Evolutionary conservation across 768 basidiomycete genomes (phyloP).

Genomic region (Termitomyces sp.): DNA sequence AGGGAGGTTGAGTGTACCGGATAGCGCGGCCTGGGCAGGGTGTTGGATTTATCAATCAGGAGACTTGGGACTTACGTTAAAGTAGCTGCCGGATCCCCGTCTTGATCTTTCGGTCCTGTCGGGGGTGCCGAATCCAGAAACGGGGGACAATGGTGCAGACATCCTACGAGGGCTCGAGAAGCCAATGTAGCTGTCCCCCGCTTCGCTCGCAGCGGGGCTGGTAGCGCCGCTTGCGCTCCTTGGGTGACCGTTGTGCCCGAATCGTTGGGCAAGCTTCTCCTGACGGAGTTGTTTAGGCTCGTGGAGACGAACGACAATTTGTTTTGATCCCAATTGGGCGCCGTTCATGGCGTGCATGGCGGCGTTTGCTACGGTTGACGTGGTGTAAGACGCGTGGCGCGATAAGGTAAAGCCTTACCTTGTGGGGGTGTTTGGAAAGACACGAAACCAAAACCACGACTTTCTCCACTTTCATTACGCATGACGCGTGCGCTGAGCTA

Average conservation of each 20-base stretch:
- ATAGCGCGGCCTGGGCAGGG: slow-evolving; percentile 65
- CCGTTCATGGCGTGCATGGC: slow-evolving; percentile 87
- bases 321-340: slow-evolving; percentile 61
- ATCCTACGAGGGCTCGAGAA: slow-evolving; percentile 69
- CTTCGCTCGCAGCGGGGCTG: slow-evolving; percentile 80
- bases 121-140: slow-evolving; percentile 35
- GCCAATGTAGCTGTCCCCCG: slow-evolving; percentile 68
- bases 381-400: neutral
- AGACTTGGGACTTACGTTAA: slow-evolving; percentile 67
- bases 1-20: slow-evolving; percentile 75
- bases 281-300: slow-evolving; percentile 91
- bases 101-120: slow-evolving; percentile 62
- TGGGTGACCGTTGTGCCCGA: slow-evolving; percentile 77
- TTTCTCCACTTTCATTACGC: slow-evolving; percentile 79
- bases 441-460: slow-evolving; percentile 90
- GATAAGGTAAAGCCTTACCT: slow-evolving; percentile 38
- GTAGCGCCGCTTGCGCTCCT: slow-evolving; percentile 81
- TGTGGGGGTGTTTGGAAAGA: slow-evolving; percentile 82
- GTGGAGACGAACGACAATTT: slow-evolving; percentile 82
- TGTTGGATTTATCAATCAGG: too few species aligned
- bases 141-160: slow-evolving; percentile 7
- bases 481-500: slow-evolving; percentile 80
- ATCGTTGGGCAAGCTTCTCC: slow-evolving; percentile 84
- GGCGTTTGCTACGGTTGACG: slow-evolving; percentile 47
- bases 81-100: slow-evolving; percentile 84